Percentiles rank a stretch among this genome's conserved stretches.
These are phyloP conservation scores for Mortierella sp. DNA, from an alignment of 371 early-diverging fungal species.

Conservation along the genomic window DNA sequence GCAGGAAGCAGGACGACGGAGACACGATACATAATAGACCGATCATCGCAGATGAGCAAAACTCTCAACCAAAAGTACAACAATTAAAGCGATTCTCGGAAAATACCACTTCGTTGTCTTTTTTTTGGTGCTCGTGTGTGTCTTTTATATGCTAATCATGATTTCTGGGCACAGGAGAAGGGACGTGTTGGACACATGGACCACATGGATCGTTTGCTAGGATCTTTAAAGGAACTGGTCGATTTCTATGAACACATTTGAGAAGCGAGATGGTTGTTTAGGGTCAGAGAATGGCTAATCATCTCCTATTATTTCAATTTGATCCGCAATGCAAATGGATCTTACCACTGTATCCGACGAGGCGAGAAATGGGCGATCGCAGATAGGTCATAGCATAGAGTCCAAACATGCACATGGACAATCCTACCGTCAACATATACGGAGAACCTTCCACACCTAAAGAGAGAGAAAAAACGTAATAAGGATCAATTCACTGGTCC, in stretches of 20 bases:
- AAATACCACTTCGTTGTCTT: conserved; percentile 7
- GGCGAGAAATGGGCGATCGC: conserved; percentile 39
- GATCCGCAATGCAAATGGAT: no score
- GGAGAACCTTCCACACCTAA: conserved; percentile 48
- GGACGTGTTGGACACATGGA: no score
- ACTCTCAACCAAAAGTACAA: background rate
- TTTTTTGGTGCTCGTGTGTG: background rate
- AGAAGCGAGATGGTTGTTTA: no score
- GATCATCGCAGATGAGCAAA: background rate
- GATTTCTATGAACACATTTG: conserved; percentile 33
- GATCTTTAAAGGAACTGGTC: conserved; percentile 40
- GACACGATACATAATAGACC: background rate
- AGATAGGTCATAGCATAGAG: conserved; percentile 35
- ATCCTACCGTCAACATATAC: conserved; percentile 40
- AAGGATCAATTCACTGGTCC: background rate
- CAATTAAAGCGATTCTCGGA: conserved; percentile 1
- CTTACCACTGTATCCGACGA: conserved; percentile 55
- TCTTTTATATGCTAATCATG: no score
- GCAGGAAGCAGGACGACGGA: background rate
- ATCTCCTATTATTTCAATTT: no score
- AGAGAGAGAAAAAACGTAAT: background rate
- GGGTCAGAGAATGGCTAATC: no score
- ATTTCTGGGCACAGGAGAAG: no score
- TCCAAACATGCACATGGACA: conserved; percentile 46
- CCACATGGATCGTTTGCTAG: no score